Base-by-base conservation (phyloP, 805 yeast species). In the Monosporozyma aerobia region DNA sequence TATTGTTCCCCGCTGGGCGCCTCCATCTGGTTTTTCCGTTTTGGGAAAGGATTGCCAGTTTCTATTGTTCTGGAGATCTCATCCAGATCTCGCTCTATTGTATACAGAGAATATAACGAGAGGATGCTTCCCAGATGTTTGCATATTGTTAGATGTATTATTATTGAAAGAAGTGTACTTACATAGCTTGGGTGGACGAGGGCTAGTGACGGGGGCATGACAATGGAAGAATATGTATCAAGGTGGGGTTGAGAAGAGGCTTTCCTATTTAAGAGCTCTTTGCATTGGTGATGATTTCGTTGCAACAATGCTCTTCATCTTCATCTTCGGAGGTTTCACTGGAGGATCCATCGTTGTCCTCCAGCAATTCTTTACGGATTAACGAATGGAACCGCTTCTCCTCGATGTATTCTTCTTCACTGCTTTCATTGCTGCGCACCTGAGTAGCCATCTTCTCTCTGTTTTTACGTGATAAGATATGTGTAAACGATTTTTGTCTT, bases 401-500 rank as follows among this genome's bases (percentile, higher is more conserved):
- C 32, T 53, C 59, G 11, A 54, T 51, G 25, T 37, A 44, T 32
- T 52, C 56, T n/a, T 56, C 59, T 7, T 51, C 54, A 43, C 51
- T 50, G 33, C 51, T 46, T 23, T 54, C 51, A 37, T 11, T 19
- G 9, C 35, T 43, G 23, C 32, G 25, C 14, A 51, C 39, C 41
- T 56, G 57, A 13, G 50, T 54, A 5, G 53, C 57, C 44, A 53
- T 55, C 43, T 54, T 55, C 39, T 58, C 53, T 45, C 54, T 54
- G 33, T 59, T 59, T 44, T 59, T 57, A 4, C 47, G 37, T 5
- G 60, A 58, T 25, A 59, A 49, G 56, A 59, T 57, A 49, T 59
- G 60, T 13, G 76, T 76, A 63, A 87, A 85, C 3, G 95, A 83
- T 63, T 87, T 88, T 64, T 90, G 97, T 51, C 82, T 82, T 63